Conservation (phyloP, 371 early-diverging fungal species). For the Phascolomyces articulosus region DNA sequence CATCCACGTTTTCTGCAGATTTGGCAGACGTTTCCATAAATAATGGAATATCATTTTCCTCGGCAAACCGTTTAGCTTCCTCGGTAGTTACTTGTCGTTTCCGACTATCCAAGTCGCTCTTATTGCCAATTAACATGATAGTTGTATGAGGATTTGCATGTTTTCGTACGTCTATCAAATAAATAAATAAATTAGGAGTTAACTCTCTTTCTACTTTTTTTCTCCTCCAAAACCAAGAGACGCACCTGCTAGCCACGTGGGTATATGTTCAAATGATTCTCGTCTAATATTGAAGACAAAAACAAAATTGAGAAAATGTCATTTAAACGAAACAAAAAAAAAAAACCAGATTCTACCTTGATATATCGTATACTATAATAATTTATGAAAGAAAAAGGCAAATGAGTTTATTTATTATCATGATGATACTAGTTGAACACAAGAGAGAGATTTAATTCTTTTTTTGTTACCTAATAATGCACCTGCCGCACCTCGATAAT, state of each 20-base stretch:
- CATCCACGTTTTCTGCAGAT: slow-evolving; percentile 89
- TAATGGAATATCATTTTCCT: slow-evolving; percentile 76
- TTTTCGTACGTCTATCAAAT: slow-evolving; percentile 66
- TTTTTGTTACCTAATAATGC: slow-evolving; percentile 46
- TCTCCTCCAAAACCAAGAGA: not conserved
- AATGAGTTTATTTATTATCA: not conserved
- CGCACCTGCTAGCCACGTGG: slow-evolving; percentile 90
- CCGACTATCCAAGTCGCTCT: slow-evolving; percentile 79
- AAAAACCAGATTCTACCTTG: slow-evolving; percentile 43
- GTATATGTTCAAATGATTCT: slow-evolving; percentile 90
- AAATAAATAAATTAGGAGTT: not conserved
- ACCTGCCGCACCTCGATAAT: slow-evolving; percentile 97
- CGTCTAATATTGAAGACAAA: slow-evolving; percentile 29
- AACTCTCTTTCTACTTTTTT: not conserved
- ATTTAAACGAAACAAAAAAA: not conserved
- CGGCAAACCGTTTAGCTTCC: slow-evolving; percentile 91
- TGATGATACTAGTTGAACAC: not conserved
- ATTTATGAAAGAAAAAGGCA: not conserved
- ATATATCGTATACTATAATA: slow-evolving; percentile 76
- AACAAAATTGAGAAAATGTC: not conserved
- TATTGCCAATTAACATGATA: slow-evolving; percentile 94
- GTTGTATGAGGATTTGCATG: slow-evolving; percentile 92
- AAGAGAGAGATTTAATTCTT: not conserved
- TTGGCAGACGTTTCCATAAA: slow-evolving; percentile 96
- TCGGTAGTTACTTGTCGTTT: slow-evolving; percentile 83